These are phyloP conservation scores for Geum urbanum DNA, from an alignment of 306 rosid genomes.

Conservation along the genomic window DNA sequence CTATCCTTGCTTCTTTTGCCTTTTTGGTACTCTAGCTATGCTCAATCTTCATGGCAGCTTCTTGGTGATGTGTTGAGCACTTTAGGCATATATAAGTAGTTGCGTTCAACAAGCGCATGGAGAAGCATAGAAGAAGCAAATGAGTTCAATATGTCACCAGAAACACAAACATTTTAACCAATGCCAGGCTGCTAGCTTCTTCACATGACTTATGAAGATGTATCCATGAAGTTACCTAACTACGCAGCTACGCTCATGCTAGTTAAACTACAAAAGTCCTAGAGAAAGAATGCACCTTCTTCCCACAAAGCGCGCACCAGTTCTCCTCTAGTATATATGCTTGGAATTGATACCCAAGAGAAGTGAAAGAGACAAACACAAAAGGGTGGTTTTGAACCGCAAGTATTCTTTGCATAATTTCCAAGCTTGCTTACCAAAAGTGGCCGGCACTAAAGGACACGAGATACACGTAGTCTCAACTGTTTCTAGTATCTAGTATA, in stretches of 20 bases:
- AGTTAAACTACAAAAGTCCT: too few species aligned
- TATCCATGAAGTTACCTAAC: too few species aligned
- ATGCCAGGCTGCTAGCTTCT: too few species aligned
- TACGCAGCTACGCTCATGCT: too few species aligned
- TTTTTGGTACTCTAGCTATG: background rate
- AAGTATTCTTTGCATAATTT: conserved; percentile 10
- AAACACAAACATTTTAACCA: too few species aligned
- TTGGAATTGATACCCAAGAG: background rate
- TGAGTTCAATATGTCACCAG: too few species aligned
- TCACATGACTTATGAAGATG: too few species aligned
- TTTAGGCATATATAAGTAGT: background rate
- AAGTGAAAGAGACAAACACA: background rate
- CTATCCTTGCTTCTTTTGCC: background rate
- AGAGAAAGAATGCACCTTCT: background rate
- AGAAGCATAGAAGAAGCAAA: background rate
- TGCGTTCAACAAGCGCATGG: background rate
- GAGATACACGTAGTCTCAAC: background rate
- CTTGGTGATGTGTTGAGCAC: background rate
- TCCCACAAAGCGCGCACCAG: background rate
- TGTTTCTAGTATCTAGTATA: background rate
- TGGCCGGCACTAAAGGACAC: background rate
- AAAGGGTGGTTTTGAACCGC: background rate
- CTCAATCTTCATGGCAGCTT: background rate
- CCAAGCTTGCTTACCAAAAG: conserved; percentile 1
- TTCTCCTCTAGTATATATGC: background rate